Conservation (phyloP, 2,329 filamentous ascomycete genomes). For the Beauveria australis region DNA sequence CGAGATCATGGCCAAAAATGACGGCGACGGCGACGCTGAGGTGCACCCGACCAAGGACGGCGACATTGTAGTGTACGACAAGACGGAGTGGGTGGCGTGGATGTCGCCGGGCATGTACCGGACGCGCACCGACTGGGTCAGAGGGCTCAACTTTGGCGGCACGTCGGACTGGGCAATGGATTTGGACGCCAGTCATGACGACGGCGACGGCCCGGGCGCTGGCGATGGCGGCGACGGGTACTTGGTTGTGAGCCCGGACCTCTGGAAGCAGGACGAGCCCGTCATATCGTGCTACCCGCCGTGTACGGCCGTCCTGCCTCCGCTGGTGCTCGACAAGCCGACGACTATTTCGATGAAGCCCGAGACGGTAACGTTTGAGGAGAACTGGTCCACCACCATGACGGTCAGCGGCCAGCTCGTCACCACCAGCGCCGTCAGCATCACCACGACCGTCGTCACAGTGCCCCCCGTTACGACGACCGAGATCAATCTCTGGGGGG, state of each 20-base stretch:
- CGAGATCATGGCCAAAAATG: slow-evolving; percentile 15
- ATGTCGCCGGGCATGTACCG: slow-evolving; percentile 18
- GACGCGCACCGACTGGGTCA: slow-evolving; percentile 14
- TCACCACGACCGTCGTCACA: not conserved
- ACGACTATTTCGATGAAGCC: not conserved
- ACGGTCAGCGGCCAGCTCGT: not conserved
- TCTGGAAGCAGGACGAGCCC: not conserved
- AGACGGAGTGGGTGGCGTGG: slow-evolving; percentile 24
- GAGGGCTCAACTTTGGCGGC: slow-evolving; percentile 22
- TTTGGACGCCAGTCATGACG: slow-evolving; percentile 6
- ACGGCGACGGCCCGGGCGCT: not conserved
- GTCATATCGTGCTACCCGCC: not conserved
- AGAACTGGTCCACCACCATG: not conserved
- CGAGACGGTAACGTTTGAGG: not conserved
- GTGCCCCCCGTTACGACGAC: not conserved
- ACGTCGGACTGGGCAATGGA: slow-evolving; percentile 25
- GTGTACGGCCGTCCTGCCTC: not conserved
- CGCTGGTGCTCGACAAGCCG: not conserved
- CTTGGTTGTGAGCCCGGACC: not conserved
- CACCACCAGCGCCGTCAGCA: not conserved
- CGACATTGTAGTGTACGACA: slow-evolving; percentile 8
- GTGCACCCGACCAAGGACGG: slow-evolving; percentile 13
- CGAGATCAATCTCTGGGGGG: not conserved
- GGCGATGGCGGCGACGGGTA: not conserved
- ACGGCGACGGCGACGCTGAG: slow-evolving; percentile 2